Percentiles rank a stretch among this genome's conserved stretches.
These are phyloP conservation scores for Ilyonectria robusta DNA, from an alignment of 2,329 filamentous ascomycete species.

Conservation along the genomic window DNA sequence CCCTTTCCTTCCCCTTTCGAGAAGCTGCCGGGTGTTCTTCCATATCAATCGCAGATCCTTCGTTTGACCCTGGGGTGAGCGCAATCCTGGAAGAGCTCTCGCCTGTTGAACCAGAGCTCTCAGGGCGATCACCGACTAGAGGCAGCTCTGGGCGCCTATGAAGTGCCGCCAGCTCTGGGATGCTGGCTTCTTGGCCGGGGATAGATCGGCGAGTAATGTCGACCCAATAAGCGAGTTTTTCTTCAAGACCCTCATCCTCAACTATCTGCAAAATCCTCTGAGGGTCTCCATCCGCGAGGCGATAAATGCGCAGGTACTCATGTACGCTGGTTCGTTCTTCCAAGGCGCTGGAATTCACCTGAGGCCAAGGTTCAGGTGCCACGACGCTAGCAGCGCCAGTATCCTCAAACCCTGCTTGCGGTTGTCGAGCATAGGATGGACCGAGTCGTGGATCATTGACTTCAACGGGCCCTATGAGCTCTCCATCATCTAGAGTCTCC, in stretches of 20 bases:
- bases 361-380: conserved; percentile 20
- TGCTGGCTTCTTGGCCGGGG: conserved; percentile 26
- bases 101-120: conserved; percentile 43
- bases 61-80: conserved; percentile 44
- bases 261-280: conserved; percentile 73
- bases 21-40: conserved; percentile 9
- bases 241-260: conserved; percentile 70
- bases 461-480: conserved; percentile 31
- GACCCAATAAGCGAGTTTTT: conserved; percentile 72
- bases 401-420: conserved; percentile 31
- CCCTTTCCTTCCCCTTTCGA: conserved; percentile 48
- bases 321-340: conserved; percentile 47
- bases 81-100: conserved; percentile 44
- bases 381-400: conserved; percentile 14
- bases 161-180: conserved; percentile 10
- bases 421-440: conserved; percentile 30
- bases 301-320: conserved; percentile 68
- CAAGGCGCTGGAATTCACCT: conserved; percentile 8
- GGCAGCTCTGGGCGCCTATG: conserved; percentile 15
- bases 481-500: conserved; percentile 50
- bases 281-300: conserved; percentile 71
- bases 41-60: conserved; percentile 26
- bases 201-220: conserved; percentile 61
- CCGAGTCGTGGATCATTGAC: conserved; percentile 31
- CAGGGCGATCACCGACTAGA: conserved; percentile 28